Evolutionary conservation across 148 eudicot species (phyloP).

Genomic region (Polygonum aviculare): DNA sequence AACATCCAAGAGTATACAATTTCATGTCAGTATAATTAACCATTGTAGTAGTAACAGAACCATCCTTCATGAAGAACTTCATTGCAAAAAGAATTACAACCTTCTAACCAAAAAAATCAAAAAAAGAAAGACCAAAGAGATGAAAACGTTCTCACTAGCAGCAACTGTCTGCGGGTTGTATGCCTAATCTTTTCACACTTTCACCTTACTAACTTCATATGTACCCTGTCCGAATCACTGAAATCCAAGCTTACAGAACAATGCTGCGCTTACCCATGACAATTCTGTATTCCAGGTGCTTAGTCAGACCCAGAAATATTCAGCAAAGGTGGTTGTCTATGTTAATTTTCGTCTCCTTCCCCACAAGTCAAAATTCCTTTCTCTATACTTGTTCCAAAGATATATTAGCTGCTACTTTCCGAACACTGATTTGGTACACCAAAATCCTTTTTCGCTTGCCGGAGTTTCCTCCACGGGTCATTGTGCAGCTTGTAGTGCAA

Average conservation of each 20-base stretch:
- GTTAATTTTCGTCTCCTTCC: background rate
- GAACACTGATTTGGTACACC: conserved; percentile 56
- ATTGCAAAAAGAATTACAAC: too few relatives aligned
- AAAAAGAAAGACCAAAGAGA: background rate
- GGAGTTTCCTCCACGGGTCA: conserved; percentile 64
- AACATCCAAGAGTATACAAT: too few relatives aligned
- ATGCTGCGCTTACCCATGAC: background rate
- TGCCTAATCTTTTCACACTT: background rate
- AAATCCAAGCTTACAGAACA: background rate
- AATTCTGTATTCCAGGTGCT: background rate
- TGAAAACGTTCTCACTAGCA: background rate
- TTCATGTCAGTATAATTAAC: too few relatives aligned
- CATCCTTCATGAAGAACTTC: too few relatives aligned
- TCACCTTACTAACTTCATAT: background rate
- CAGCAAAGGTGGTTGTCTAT: background rate
- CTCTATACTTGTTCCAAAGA: background rate
- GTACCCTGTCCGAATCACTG: background rate
- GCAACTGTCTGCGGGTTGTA: background rate
- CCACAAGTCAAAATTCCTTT: background rate
- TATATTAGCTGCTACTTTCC: conserved; percentile 15
- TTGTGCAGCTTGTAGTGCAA: conserved; percentile 79
- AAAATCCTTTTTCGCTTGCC: conserved; percentile 24
- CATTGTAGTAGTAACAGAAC: too few relatives aligned
- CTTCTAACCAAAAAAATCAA: too few relatives aligned
- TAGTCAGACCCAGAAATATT: background rate